Conservation (phyloP, 805 yeast species). For the Monosporozyma siamensis region DNA sequence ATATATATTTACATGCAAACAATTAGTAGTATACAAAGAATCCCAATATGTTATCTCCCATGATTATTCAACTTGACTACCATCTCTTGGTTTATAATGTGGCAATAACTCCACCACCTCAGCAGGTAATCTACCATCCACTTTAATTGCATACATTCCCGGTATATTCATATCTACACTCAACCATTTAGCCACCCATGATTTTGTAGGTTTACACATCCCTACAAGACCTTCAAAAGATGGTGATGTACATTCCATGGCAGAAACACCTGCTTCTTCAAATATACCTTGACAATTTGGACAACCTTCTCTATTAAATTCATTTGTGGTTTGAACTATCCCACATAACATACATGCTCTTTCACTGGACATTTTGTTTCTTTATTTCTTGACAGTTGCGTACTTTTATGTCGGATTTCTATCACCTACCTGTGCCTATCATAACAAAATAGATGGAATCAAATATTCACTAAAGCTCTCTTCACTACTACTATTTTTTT, state of each 20-base stretch:
- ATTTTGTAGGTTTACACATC: constrained; percentile 67
- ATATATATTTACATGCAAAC: no score
- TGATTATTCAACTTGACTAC: constrained; percentile 63
- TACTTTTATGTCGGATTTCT: no score
- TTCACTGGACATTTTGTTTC: constrained; percentile 35
- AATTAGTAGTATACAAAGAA: no score
- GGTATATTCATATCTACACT: constrained; percentile 81
- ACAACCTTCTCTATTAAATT: constrained; percentile 79
- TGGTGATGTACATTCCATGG: constrained; percentile 91
- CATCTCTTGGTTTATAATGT: constrained; percentile 90
- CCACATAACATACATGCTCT: constrained; percentile 98
- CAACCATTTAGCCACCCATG: constrained; percentile 97
- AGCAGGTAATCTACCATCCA: constrained; percentile 82
- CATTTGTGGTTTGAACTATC: constrained; percentile 69
- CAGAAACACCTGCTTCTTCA: constrained; percentile 74
- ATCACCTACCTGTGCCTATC: no score
- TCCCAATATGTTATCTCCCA: no score
- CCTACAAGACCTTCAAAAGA: constrained; percentile 94
- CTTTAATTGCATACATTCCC: constrained; percentile 89
- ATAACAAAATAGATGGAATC: no score
- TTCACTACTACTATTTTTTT: background rate
- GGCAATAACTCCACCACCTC: constrained; percentile 70
- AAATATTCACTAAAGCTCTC: no score
- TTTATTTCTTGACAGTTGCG: no score
- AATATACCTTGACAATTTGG: constrained; percentile 92